A percentile compares a stretch with the other conserved stretches of the same genome.
Evolutionary conservation across 2,329 filamentous ascomycete species (phyloP).

Genomic region (Talaromyces piceae): DNA sequence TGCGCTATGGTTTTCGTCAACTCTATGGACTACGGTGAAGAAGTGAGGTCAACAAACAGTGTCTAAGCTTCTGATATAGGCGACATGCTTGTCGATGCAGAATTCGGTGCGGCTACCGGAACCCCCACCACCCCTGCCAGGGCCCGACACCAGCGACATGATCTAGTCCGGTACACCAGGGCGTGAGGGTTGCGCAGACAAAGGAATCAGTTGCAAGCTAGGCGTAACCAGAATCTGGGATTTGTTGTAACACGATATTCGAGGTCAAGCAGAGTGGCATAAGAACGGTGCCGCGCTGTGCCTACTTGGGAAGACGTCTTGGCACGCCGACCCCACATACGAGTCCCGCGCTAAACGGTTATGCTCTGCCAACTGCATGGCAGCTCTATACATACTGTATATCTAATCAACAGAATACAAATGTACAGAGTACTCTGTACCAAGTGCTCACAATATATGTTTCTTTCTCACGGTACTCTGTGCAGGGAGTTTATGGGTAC

Average conservation of each 20-base stretch:
- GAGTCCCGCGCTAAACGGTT: no score
- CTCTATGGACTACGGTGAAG: slow-evolving; percentile 13
- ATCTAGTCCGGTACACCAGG: slow-evolving; percentile 2
- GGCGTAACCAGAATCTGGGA: background rate
- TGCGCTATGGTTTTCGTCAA: slow-evolving; percentile 52
- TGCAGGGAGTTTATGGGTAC: no score
- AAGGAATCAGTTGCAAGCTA: background rate
- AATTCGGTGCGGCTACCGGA: slow-evolving; percentile 46
- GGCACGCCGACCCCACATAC: background rate
- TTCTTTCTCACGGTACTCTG: no score
- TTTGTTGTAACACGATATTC: background rate
- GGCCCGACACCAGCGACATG: slow-evolving; percentile 57
- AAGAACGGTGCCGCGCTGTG: background rate
- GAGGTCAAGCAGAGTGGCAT: background rate
- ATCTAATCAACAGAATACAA: no score
- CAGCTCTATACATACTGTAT: no score
- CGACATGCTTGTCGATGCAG: slow-evolving; percentile 64
- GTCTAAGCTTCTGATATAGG: slow-evolving; percentile 88
- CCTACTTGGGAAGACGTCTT: background rate
- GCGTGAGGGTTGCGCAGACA: background rate
- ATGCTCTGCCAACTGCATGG: no score
- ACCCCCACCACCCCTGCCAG: slow-evolving; percentile 44
- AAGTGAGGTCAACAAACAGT: slow-evolving; percentile 50
- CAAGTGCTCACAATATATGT: no score
- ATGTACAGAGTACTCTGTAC: no score